Evolutionary conservation across 2,329 filamentous ascomycete species (phyloP).

Genomic region (Verticillium albo-atrum): DNA sequence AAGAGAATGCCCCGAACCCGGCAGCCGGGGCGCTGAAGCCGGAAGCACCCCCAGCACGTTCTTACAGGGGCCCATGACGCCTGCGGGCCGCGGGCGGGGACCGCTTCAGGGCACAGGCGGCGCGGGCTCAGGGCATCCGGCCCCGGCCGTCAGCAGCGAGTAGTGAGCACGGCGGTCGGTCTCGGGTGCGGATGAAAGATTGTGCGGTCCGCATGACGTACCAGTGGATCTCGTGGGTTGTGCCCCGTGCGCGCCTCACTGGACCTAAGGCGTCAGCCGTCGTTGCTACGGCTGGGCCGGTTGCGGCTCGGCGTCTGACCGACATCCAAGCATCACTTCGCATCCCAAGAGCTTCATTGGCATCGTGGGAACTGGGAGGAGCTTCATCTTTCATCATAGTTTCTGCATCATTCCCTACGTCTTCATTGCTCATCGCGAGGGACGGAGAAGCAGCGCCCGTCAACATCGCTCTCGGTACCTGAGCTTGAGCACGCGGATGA

Average conservation of each 20-base stretch:
- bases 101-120: background rate
- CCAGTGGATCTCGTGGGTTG: background rate
- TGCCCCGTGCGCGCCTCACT: background rate
- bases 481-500: too few species aligned
- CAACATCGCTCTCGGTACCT: too few species aligned
- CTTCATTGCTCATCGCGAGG: background rate
- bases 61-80: background rate
- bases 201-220: background rate
- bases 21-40: too few species aligned
- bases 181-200: background rate
- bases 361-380: background rate
- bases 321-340: background rate
- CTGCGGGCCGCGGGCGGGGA: background rate
- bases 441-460: too few species aligned
- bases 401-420: background rate
- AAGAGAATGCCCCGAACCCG: background rate
- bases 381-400: background rate
- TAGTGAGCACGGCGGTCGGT: too few species aligned
- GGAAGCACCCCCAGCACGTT: background rate
- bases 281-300: background rate
- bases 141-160: too few species aligned
- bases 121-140: too few species aligned
- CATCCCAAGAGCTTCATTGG: background rate
- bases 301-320: background rate
- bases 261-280: background rate